phyloP scores from a whole-genome alignment of 2,329 filamentous ascomycete genomes.

The Curvularia eragrostidis region DNA sequence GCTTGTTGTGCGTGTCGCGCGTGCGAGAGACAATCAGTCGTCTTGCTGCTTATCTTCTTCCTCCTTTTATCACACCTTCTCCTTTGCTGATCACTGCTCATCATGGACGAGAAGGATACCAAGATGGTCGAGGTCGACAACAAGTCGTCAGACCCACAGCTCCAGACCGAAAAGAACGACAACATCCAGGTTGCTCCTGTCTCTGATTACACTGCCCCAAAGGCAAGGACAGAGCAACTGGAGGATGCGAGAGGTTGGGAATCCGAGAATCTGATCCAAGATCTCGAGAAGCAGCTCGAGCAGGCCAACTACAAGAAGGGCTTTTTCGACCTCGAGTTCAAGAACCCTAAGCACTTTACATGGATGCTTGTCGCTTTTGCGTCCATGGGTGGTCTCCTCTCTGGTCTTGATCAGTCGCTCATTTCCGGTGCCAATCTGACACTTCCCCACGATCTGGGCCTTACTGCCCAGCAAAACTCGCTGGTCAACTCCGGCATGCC shows the following conservation, averaged over 20 bases:
- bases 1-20: background rate
- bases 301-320: slow-evolving; percentile 48
- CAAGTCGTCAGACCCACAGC: slow-evolving; percentile 15
- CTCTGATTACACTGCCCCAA: slow-evolving; percentile 34
- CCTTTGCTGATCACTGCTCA: slow-evolving; percentile 23
- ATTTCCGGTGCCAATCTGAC: slow-evolving; percentile 75
- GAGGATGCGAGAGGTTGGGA: slow-evolving; percentile 51
- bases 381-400: slow-evolving; percentile 76
- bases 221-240: slow-evolving; percentile 43
- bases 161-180: slow-evolving; percentile 25
- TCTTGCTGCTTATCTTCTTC: slow-evolving; percentile 15
- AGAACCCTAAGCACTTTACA: slow-evolving; percentile 70
- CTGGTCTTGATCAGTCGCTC: slow-evolving; percentile 74
- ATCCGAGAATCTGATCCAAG: slow-evolving; percentile 53
- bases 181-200: slow-evolving; percentile 33
- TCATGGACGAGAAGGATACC: slow-evolving; percentile 39
- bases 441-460: slow-evolving; percentile 64
- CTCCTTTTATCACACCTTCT: slow-evolving; percentile 9
- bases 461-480: slow-evolving; percentile 64
- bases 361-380: slow-evolving; percentile 73
- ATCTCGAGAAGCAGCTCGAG: slow-evolving; percentile 50
- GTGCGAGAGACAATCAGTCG: slow-evolving; percentile 16
- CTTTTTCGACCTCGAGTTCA: slow-evolving; percentile 64
- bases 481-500: slow-evolving; percentile 75
- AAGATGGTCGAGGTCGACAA: slow-evolving; percentile 20